phyloP scores from a whole-genome alignment of 495 filamentous ascomycete genomes.

The Alectoria sarmentosa region DNA sequence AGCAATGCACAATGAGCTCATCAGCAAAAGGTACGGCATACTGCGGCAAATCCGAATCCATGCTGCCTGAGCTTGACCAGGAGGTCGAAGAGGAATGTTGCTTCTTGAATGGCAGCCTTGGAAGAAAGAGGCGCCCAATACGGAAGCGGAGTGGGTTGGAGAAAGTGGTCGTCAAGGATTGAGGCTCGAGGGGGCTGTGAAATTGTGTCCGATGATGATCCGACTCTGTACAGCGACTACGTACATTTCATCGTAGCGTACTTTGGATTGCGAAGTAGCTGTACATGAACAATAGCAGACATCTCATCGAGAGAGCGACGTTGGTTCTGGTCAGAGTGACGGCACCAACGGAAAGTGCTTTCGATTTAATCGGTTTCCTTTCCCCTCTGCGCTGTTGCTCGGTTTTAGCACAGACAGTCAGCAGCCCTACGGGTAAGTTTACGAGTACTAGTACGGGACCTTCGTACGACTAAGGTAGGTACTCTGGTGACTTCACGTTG shows the following conservation, averaged over 20 bases:
- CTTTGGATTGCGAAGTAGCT: background rate
- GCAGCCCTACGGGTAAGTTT: constrained; percentile 14
- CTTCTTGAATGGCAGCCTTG: constrained; percentile 1
- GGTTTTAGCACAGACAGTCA: constrained; percentile 9
- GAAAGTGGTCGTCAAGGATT: background rate
- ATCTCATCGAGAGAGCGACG: background rate
- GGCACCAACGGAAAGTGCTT: no score
- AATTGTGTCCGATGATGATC: constrained; percentile 6
- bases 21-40: constrained; percentile 33
- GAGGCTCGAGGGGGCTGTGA: constrained; percentile 18
- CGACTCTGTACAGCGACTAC: constrained; percentile 6
- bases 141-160: constrained; percentile 3
- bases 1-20: constrained; percentile 26
- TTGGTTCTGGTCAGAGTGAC: background rate
- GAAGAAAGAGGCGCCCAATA: constrained; percentile 1
- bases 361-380: background rate
- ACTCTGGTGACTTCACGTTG: no score
- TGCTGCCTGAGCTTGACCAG: constrained; percentile 41
- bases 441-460: no score
- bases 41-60: constrained; percentile 57
- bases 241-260: constrained; percentile 14
- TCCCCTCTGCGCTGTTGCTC: constrained; percentile 7
- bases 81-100: constrained; percentile 35
- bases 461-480: no score
- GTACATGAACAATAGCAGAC: background rate